These are phyloP conservation scores for Aspergillus coremiiformis DNA, from an alignment of 495 filamentous ascomycete species.

Conservation along the genomic window DNA sequence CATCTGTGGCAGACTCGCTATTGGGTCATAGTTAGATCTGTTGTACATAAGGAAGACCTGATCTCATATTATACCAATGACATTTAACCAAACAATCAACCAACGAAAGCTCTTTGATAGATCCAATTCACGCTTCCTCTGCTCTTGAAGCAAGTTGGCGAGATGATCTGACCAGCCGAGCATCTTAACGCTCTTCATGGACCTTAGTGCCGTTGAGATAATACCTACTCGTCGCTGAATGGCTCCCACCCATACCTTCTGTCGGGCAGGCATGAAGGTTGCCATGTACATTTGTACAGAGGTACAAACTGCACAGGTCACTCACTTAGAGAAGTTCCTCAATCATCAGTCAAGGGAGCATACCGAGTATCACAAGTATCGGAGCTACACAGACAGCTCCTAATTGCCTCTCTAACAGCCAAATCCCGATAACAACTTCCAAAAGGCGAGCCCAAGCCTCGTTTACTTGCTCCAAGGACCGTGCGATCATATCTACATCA, in stretches of 20 bases:
- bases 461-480: constrained; percentile 31
- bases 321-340: not conserved
- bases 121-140: not conserved
- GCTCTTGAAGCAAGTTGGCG: constrained; percentile 22
- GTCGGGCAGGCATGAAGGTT: constrained; percentile 8
- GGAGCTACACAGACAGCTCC: constrained; percentile 38
- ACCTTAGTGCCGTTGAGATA: constrained; percentile 42
- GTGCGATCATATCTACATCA: constrained; percentile 39
- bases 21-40: too few species aligned
- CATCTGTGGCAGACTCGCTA: too few species aligned
- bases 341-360: constrained; percentile 9
- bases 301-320: constrained; percentile 12
- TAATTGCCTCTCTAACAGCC: constrained; percentile 44
- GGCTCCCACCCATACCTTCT: constrained; percentile 42
- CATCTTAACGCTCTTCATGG: constrained; percentile 55
- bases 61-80: too few species aligned
- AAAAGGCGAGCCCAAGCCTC: constrained; percentile 44
- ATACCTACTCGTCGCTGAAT: constrained; percentile 46
- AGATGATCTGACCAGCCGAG: constrained; percentile 42
- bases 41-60: too few species aligned
- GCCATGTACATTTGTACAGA: constrained; percentile 15
- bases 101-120: not conserved
- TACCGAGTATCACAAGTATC: constrained; percentile 39
- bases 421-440: constrained; percentile 48
- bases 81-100: constrained; percentile 1